Conservation (phyloP, 225 moss, liverwort and hornwort genomes). For the Physcomitrellopsis africana region DNA sequence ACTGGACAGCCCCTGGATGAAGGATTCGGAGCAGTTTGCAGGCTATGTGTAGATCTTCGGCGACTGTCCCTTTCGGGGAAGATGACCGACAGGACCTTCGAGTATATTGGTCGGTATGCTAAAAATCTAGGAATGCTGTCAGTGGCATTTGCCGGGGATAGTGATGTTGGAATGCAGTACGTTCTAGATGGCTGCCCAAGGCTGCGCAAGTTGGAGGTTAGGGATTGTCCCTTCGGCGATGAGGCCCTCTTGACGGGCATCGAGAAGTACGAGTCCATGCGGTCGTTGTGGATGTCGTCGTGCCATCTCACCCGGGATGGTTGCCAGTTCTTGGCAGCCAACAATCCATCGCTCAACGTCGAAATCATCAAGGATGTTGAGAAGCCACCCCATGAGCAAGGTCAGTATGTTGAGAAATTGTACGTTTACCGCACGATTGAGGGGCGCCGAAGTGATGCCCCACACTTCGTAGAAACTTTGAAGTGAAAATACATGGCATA, state of each 20-base stretch:
- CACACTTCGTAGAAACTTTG: slow-evolving; percentile 53
- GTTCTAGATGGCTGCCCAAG: slow-evolving; percentile 48
- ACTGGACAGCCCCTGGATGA: slow-evolving; percentile 70
- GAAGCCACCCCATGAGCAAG: slow-evolving; percentile 10
- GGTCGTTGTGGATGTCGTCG: slow-evolving; percentile 55
- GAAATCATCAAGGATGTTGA: slow-evolving; percentile 49
- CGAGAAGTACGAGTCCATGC: slow-evolving; percentile 57
- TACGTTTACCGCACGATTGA: slow-evolving; percentile 66
- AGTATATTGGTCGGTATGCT: slow-evolving; percentile 47
- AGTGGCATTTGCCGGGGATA: slow-evolving; percentile 53
- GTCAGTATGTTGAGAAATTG: slow-evolving; percentile 49
- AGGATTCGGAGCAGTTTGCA: slow-evolving; percentile 76
- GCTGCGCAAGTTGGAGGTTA: slow-evolving; percentile 54
- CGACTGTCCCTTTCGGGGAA: slow-evolving; percentile 80
- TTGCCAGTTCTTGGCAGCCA: slow-evolving; percentile 56
- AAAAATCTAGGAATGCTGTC: slow-evolving; percentile 52
- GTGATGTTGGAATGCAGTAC: slow-evolving; percentile 56
- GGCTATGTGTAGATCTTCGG: slow-evolving; percentile 65
- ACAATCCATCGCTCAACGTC: slow-evolving; percentile 47
- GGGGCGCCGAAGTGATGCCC: slow-evolving; percentile 56
- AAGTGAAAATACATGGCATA: slow-evolving; percentile 24
- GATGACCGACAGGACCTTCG: slow-evolving; percentile 69
- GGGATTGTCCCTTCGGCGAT: slow-evolving; percentile 56
- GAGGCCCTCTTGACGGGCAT: slow-evolving; percentile 56
- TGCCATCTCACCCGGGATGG: slow-evolving; percentile 49